Base-by-base conservation (phyloP, 305 asterid species). In the Fraxinus dipetala region DNA sequence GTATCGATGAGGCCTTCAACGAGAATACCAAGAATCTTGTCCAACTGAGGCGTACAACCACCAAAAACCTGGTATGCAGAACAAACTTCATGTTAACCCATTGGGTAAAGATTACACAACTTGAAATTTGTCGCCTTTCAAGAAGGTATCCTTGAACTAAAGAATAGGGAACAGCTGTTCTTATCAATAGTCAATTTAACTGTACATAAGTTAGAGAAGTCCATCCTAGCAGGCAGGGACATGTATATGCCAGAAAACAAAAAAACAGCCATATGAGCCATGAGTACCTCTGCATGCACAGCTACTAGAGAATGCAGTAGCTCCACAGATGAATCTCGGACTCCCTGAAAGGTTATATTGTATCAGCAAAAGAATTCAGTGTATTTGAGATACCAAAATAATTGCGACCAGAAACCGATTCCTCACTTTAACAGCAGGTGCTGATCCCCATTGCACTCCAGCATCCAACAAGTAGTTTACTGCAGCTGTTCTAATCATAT, bases 1-100 rank as follows among this genome's bases (percentile, higher is more conserved):
- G 95, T 92, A 87, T 96, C 99, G 45, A 96, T 86, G 83, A 96
- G 88, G 88, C 99, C 99, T 92, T 96, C 98, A 76, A 96, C 95
- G 87, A 96, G 97, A 85, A 96, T 88, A 76, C 99, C 98, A 51
- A 96, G 98, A 73, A 93, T 89, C 91, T 91, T 96, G 87, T 91
- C 98, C 87, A 96, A 85, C 82, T 90, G 88, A 67, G 98, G 98
- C 88, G 91, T 94, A 85, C 97, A 96, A 82, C 97, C 97, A 83
- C 98, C 92, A 75, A 94, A 94, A 18, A 96, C 99, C 99, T 96
- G 93, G 76, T 78, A 85, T 13, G 38, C 75, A 34, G 70, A 83
- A 69, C 38, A 84, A 48, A 74, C 76, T 38, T 78, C 9, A 61
- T 79, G 79, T 75, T 73, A 79, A 77, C 35, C 6, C 36, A 35